Conservation (phyloP, 1,139 yeast species). For the Blastobotrys capitulatus region DNA sequence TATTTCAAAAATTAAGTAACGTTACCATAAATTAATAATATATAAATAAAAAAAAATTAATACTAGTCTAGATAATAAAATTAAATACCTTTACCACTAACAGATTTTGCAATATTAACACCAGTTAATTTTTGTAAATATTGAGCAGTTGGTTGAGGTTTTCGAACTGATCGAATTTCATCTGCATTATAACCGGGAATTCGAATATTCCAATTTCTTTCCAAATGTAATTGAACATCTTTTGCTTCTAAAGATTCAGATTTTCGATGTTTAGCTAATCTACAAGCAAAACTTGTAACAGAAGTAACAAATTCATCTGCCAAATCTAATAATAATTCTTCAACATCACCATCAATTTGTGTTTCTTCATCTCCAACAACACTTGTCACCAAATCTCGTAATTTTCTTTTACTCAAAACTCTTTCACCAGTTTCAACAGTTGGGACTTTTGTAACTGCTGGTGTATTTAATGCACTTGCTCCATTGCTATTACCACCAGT, state of each 20-base stretch:
- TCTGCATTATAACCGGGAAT: slow-evolving; percentile 92
- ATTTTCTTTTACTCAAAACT: slow-evolving; percentile 80
- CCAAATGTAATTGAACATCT: slow-evolving; percentile 88
- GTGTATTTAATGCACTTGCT: slow-evolving; percentile 63
- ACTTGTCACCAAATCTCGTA: slow-evolving; percentile 76
- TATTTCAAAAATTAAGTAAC: too few relatives aligned
- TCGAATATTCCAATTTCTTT: slow-evolving; percentile 91
- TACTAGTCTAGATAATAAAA: not conserved
- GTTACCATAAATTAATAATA: too few relatives aligned
- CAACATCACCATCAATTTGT: slow-evolving; percentile 87
- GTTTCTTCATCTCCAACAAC: slow-evolving; percentile 73
- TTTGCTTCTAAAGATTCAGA: slow-evolving; percentile 82
- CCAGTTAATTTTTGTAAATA: slow-evolving; percentile 70
- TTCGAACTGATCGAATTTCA: slow-evolving; percentile 78
- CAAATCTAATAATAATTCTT: slow-evolving; percentile 78
- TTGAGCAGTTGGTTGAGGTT: slow-evolving; percentile 67
- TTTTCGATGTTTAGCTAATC: slow-evolving; percentile 90
- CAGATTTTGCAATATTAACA: slow-evolving; percentile 43
- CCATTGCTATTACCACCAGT: slow-evolving; percentile 80
- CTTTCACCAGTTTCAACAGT: slow-evolving; percentile 74
- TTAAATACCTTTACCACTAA: slow-evolving; percentile 24
- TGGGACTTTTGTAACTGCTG: slow-evolving; percentile 72
- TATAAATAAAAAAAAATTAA: too few relatives aligned
- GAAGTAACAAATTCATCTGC: slow-evolving; percentile 94
- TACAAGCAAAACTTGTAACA: slow-evolving; percentile 89